Base-by-base conservation (phyloP, 1,139 yeast genomes). In the Debaryomycetaceae sp. region DNA sequence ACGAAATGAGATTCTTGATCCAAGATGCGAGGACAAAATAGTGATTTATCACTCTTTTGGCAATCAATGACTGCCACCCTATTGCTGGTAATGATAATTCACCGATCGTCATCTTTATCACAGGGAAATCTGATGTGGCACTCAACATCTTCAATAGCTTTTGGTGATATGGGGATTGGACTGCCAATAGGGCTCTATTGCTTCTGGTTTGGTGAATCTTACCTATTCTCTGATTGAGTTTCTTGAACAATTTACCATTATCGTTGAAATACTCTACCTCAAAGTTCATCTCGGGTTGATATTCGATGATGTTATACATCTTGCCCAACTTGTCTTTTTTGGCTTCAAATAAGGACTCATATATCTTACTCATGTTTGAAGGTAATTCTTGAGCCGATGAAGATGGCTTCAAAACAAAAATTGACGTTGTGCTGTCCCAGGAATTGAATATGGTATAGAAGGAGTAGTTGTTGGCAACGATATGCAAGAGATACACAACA, bases 31-130 rank as follows among this genome's bases (percentile, higher is more conserved):
- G 68, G 0, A 87, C 81, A 44, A 93, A 72, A 59, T 82, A 84
- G 52, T 87, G 91, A 54, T 82, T 83, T 39, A 85, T 73, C 4
- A 88, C 68, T 48, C 90, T 72, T 52, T 83, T 85, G 39, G 84
- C 70, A n/a, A 88, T 74, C 24, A 81, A 71, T 1, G 79, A 63
- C 58, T 90, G 96, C 98, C 99, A 93, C 6, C 95, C 90, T 43
- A 93, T 67, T 3, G 95, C 85, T 5, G 96, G 93, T 27, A 89
- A 66, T 1, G 80, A 63, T 38, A 78, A 59, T 56, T 80, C 83
- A 47, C 78, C 68, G 5, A 81, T 71, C 14, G 76, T 70, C 77
- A 86, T 78, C 45, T 74, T 75, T 20, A 89, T 68, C 1, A 80
- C 72, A 4, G 98, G 97, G 53, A 85, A 76, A 34, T 81, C 87